phyloP scores from a whole-genome alignment of 768 basidiomycete genomes.

The Tephrocybe sp. region DNA sequence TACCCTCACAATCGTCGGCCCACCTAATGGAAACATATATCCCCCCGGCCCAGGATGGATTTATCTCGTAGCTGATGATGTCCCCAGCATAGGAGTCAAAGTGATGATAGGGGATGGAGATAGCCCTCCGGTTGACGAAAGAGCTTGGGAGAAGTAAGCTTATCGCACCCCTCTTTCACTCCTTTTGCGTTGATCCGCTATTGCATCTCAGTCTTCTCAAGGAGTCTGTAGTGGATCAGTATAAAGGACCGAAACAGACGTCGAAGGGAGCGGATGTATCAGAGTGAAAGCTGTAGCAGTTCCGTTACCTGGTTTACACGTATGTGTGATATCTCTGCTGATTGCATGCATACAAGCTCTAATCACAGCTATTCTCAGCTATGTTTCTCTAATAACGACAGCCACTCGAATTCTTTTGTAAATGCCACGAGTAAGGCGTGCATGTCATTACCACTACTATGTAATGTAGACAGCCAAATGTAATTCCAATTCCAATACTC shows the following conservation, averaged over 20 bases:
- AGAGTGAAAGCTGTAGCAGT: constrained; percentile 1
- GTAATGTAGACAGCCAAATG: too few relatives aligned
- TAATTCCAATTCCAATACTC: too few relatives aligned
- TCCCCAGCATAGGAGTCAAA: constrained; percentile 62
- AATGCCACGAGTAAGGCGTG: too few relatives aligned
- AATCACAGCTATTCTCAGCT: too few relatives aligned
- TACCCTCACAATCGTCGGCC: constrained; percentile 59
- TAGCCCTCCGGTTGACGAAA: constrained; percentile 56
- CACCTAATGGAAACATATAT: constrained; percentile 64
- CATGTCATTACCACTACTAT: too few relatives aligned
- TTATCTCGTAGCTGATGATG: constrained; percentile 61
- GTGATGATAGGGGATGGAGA: constrained; percentile 70
- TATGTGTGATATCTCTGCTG: not conserved
- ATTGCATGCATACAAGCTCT: too few relatives aligned
- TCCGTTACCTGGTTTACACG: not conserved
- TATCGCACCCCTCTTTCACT: not conserved
- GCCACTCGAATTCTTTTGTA: too few relatives aligned
- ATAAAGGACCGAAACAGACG: constrained; percentile 35
- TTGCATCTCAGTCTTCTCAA: constrained; percentile 47
- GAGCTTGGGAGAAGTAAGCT: constrained; percentile 59
- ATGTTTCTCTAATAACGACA: too few relatives aligned
- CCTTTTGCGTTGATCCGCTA: not conserved
- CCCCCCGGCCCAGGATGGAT: constrained; percentile 84
- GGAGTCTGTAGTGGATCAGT: constrained; percentile 49
- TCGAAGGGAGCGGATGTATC: constrained; percentile 8